These are phyloP conservation scores for Fraxinus cuspidata DNA, from an alignment of 257 asterid genomes.

Conservation along the genomic window DNA sequence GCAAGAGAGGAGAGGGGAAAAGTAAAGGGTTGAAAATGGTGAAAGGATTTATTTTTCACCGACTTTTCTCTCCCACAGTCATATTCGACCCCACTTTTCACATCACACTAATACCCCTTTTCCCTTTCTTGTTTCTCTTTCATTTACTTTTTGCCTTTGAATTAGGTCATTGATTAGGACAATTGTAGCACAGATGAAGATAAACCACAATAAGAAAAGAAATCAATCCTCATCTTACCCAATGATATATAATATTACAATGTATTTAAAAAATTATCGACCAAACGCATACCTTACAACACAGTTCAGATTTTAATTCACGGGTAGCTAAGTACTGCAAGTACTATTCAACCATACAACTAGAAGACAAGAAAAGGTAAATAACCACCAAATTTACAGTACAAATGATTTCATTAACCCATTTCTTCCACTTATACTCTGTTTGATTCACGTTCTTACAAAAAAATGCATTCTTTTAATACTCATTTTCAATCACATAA, in stretches of 20 bases:
- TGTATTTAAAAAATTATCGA: neutral
- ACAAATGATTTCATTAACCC: neutral
- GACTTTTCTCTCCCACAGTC: slow-evolving; percentile 9
- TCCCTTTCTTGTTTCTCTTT: neutral
- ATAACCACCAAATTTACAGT: slow-evolving; percentile 10
- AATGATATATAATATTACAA: no score
- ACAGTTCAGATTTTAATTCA: no score
- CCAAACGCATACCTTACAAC: neutral
- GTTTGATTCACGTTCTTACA: no score
- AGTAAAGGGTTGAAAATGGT: slow-evolving; percentile 38
- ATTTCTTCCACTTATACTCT: neutral
- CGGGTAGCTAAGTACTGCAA: neutral
- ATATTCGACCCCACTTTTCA: slow-evolving; percentile 42
- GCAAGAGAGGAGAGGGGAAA: neutral
- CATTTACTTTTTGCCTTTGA: neutral
- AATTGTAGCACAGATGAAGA: neutral
- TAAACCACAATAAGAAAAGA: no score
- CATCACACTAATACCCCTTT: slow-evolving; percentile 11
- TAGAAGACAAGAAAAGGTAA: slow-evolving; percentile 14
- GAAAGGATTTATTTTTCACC: slow-evolving; percentile 33
- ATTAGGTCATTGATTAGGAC: neutral
- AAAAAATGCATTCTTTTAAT: no score
- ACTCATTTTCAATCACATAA: no score
- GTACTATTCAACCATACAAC: slow-evolving; percentile 12
- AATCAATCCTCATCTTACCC: no score